phyloP scores from a whole-genome alignment of 352 stramenopile species.

The Phytophthora pseudosyringae region DNA sequence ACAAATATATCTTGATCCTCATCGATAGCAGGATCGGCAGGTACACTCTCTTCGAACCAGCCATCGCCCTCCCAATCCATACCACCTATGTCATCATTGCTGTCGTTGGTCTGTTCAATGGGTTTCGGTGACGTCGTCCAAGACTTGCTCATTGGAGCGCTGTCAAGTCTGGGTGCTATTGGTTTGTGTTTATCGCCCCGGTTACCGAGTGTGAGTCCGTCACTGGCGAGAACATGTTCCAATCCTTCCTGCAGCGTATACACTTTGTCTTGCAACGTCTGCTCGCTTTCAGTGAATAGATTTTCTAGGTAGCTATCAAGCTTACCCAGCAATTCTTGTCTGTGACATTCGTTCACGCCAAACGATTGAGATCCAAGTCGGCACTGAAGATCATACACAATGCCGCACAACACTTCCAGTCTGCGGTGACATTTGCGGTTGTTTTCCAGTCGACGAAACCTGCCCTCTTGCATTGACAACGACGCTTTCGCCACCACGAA shows the following conservation, averaged over 20 bases:
- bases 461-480: conserved; percentile 37
- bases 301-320: conserved; percentile 39
- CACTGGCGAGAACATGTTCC: conserved; percentile 19
- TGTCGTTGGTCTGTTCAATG: conserved; percentile 8
- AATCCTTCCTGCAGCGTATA: conserved; percentile 21
- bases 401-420: conserved; percentile 34
- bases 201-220: not conserved
- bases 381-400: conserved; percentile 47
- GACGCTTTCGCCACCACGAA: conserved; percentile 26
- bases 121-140: not conserved
- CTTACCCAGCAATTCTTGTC: conserved; percentile 37
- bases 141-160: not conserved
- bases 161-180: not conserved
- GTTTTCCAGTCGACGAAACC: conserved; percentile 27
- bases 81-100: conserved; percentile 9
- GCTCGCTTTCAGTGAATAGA: conserved; percentile 9
- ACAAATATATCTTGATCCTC: conserved; percentile 32
- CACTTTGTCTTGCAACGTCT: conserved; percentile 32
- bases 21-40: conserved; percentile 17
- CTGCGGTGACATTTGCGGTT: conserved; percentile 25
- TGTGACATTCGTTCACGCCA: conserved; percentile 17
- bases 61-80: conserved; percentile 34
- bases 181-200: not conserved
- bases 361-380: conserved; percentile 35
- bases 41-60: conserved; percentile 32